phyloP scores from a whole-genome alignment of 2,329 filamentous ascomycete species.

The Neurospora crassa region DNA sequence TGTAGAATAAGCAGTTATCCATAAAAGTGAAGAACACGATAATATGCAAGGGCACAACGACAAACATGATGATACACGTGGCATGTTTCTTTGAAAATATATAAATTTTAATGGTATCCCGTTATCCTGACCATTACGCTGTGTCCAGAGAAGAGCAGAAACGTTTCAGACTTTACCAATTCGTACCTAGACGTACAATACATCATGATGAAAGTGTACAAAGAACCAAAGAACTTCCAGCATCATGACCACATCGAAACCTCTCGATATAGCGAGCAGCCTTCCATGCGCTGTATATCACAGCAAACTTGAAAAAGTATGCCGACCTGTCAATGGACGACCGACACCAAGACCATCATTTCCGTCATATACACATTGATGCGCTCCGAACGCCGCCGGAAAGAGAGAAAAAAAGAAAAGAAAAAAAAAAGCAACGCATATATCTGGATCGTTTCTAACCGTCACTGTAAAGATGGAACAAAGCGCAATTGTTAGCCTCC shows the following conservation, averaged over 20 bases:
- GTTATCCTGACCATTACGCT: background rate
- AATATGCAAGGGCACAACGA: background rate
- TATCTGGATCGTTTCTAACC: constrained; percentile 3
- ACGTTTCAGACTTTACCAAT: background rate
- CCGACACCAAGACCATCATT: background rate
- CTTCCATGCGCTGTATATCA: background rate
- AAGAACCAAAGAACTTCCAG: background rate
- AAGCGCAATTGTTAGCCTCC: constrained; percentile 8
- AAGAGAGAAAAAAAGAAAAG: background rate
- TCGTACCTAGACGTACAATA: background rate
- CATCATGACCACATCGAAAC: background rate
- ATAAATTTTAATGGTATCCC: background rate
- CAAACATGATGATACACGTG: background rate
- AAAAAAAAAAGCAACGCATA: constrained; percentile 1
- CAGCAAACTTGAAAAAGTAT: background rate
- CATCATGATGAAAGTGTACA: background rate
- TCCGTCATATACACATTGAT: background rate
- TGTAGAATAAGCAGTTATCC: no score
- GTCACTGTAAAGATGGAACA: constrained; percentile 7
- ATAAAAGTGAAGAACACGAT: no score
- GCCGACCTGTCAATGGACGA: background rate
- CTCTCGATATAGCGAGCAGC: background rate
- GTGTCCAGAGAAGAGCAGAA: background rate
- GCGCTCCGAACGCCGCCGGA: background rate
- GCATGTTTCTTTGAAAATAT: background rate